phyloP scores from a whole-genome alignment of 768 basidiomycete genomes.

The Amanita inopinata region DNA sequence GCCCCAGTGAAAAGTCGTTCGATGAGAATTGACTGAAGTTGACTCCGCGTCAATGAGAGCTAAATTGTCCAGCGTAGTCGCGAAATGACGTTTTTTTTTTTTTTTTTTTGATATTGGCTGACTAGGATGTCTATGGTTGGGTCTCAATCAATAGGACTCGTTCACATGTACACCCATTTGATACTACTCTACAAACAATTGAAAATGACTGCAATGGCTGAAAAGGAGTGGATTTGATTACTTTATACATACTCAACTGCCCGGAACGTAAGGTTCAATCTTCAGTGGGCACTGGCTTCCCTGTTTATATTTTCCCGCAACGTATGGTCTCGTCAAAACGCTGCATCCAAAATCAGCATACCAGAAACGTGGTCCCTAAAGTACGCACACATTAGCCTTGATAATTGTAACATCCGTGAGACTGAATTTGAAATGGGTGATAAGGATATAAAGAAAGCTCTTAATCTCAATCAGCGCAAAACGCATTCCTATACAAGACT shows the following conservation, averaged over 20 bases:
- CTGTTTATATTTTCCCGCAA: slow-evolving; percentile 39
- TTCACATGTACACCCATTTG: too few species aligned
- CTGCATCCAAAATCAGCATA: slow-evolving; percentile 21
- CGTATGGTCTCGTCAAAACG: slow-evolving; percentile 56
- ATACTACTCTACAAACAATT: too few species aligned
- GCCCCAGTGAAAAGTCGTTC: slow-evolving; percentile 7
- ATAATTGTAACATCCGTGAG: slow-evolving; percentile 42
- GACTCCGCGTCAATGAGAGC: too few species aligned
- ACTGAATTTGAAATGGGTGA: slow-evolving; percentile 58
- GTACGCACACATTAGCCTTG: slow-evolving; percentile 53
- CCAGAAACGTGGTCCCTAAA: background rate
- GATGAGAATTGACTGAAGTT: slow-evolving; percentile 10
- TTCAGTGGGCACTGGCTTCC: slow-evolving; percentile 59
- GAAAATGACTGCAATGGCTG: too few species aligned
- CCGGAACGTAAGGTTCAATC: too few species aligned
- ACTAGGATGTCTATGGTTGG: too few species aligned
- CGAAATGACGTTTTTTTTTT: too few species aligned
- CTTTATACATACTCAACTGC: too few species aligned
- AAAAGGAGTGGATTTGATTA: too few species aligned
- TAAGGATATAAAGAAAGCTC: slow-evolving; percentile 57
- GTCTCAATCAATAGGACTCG: too few species aligned
- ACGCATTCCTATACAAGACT: slow-evolving; percentile 79
- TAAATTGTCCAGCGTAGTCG: background rate
- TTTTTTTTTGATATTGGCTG: too few species aligned
- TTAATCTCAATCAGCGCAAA: slow-evolving; percentile 84